These are phyloP conservation scores for Pestalotiopsis sp. DNA, from an alignment of 2,329 filamentous ascomycete species.

Conservation along the genomic window DNA sequence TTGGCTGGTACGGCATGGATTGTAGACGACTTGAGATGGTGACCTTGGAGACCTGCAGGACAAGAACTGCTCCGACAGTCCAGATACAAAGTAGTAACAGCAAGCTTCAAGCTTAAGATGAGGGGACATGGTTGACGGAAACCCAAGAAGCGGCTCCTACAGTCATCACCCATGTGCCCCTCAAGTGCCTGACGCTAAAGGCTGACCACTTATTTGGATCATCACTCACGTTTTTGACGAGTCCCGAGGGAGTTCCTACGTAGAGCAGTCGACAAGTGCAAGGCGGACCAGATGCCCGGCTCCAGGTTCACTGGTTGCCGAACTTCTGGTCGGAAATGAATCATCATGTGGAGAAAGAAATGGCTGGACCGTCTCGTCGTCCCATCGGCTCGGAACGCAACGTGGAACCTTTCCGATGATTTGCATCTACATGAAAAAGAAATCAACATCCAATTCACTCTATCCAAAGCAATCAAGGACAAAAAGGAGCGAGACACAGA, in stretches of 20 bases:
- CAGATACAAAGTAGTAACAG: neutral
- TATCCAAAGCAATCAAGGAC: neutral
- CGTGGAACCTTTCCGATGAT: neutral
- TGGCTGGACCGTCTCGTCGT: neutral
- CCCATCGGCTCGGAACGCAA: neutral
- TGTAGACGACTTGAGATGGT: neutral
- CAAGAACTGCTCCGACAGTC: neutral
- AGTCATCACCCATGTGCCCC: neutral
- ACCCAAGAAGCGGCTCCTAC: neutral
- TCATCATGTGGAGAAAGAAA: neutral
- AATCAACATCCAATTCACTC: neutral
- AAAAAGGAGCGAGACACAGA: neutral
- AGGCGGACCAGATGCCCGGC: neutral
- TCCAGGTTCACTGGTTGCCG: neutral
- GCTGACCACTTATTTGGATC: neutral
- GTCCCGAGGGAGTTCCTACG: neutral
- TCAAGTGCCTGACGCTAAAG: neutral
- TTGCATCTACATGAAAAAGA: too few species aligned
- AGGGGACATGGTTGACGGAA: neutral
- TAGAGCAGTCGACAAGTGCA: neutral
- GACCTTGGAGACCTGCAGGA: neutral
- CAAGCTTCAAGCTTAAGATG: neutral
- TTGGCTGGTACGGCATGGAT: neutral
- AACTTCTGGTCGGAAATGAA: neutral
- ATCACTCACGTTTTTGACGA: neutral